phyloP scores from a whole-genome alignment of 2,329 filamentous ascomycete species.

The Aspergillus niger region DNA sequence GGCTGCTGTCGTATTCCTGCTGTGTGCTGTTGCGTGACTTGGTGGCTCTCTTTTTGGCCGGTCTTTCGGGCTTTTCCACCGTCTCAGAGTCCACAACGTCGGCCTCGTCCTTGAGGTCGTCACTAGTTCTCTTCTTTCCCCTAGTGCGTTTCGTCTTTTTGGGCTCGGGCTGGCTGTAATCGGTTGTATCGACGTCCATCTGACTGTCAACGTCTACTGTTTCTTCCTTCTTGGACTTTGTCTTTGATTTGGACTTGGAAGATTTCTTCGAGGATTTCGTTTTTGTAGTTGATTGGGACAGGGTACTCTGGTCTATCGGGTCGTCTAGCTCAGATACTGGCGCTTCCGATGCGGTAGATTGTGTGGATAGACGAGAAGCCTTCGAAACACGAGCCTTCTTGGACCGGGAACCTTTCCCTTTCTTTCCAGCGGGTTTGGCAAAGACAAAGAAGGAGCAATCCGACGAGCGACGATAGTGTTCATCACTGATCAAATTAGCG shows the following conservation, averaged over 20 bases:
- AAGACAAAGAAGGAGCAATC: constrained; percentile 82
- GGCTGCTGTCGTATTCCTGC: constrained; percentile 42
- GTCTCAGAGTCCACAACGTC: constrained; percentile 17
- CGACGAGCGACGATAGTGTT: constrained; percentile 78
- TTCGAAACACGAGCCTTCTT: constrained; percentile 67
- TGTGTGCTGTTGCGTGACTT: constrained; percentile 53
- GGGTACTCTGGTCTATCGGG: constrained; percentile 60
- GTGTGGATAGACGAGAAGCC: constrained; percentile 63
- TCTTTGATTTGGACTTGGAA: constrained; percentile 39
- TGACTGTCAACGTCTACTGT: constrained; percentile 47
- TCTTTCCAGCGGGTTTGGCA: constrained; percentile 52
- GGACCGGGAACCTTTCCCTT: constrained; percentile 59
- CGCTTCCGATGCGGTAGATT: constrained; percentile 52
- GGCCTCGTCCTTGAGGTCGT: constrained; percentile 48
- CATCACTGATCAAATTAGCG: constrained; percentile 61
- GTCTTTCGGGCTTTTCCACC: constrained; percentile 38
- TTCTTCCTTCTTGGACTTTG: constrained; percentile 42
- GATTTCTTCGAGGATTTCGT: constrained; percentile 55
- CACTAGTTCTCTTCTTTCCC: constrained; percentile 66
- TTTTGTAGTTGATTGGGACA: constrained; percentile 51
- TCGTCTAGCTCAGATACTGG: constrained; percentile 49
- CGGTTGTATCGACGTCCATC: constrained; percentile 33
- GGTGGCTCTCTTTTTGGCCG: constrained; percentile 62
- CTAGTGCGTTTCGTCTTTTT: constrained; percentile 40
- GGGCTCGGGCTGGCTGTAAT: constrained; percentile 31